These are phyloP conservation scores for Tylopilus sp. DNA, from an alignment of 1,284 basidiomycete species.

Conservation along the genomic window DNA sequence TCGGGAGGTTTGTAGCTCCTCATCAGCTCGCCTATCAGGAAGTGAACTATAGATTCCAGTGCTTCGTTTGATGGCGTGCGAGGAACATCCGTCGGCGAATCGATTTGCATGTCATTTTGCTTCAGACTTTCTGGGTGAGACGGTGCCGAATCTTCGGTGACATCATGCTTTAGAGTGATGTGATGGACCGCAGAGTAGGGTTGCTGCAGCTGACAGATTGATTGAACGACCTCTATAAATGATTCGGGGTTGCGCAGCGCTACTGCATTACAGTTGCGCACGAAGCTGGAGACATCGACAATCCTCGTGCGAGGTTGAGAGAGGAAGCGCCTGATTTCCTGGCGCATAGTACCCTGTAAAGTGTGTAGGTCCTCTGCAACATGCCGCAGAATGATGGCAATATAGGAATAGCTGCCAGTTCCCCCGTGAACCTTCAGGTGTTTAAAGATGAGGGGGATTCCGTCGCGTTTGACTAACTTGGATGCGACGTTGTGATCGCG, in stretches of 20 bases:
- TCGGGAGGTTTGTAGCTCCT: constrained; percentile 46
- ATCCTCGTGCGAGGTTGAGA: constrained; percentile 64
- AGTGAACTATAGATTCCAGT: constrained; percentile 67
- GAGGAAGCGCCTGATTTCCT: constrained; percentile 79
- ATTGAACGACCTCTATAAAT: constrained; percentile 74
- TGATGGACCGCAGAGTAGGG: constrained; percentile 62
- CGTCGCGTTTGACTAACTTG: constrained; percentile 63
- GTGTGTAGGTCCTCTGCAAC: constrained; percentile 75
- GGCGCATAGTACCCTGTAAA: constrained; percentile 73
- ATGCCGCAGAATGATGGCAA: constrained; percentile 87
- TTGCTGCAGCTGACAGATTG: constrained; percentile 68
- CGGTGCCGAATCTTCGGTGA: constrained; percentile 21
- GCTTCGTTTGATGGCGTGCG: constrained; percentile 40
- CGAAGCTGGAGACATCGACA: constrained; percentile 70
- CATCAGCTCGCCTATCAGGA: constrained; percentile 71
- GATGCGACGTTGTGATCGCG: constrained; percentile 59
- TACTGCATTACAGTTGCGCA: constrained; percentile 76
- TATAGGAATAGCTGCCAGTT: constrained; percentile 75
- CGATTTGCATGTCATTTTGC: constrained; percentile 62
- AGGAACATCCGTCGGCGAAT: constrained; percentile 39
- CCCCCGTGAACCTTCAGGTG: constrained; percentile 59
- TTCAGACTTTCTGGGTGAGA: constrained; percentile 26
- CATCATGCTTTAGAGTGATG: constrained; percentile 55
- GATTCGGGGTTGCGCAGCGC: constrained; percentile 77
- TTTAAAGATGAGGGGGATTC: constrained; percentile 63